Evolutionary conservation across 2,329 filamentous ascomycete genomes (phyloP), one percentile per base, ranked within the genome.

Genomic region (Phialocephala subalpina): DNA sequence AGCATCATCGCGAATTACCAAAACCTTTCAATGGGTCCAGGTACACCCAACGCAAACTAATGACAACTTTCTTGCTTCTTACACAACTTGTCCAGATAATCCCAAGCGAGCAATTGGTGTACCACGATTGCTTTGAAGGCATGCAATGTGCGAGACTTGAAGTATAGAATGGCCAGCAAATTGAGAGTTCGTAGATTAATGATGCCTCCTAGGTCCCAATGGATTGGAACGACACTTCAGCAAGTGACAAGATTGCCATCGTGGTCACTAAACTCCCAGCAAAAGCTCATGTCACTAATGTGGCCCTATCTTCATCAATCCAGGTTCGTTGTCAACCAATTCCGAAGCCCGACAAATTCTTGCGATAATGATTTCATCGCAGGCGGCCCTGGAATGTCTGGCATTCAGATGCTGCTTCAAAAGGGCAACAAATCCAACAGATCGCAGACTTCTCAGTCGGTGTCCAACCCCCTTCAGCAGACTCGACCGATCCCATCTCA

Each of bases 261-360:
- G 45, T 18, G 8, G 22, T 49, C 20, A 22, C 20, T 2, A 49
- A 25, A 49, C 18, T 49, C 8, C 57, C 57, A 12, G 36, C 57
- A 47, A 25, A 16, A 2, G 57, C 47, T 4, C 36, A 20, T 2
- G 57, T 45, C 18, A 59, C 36, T 33, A 36, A 59, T 40, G 7
- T 12, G 57, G 57, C 9, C 3, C 20, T 22, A 59, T 59, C 16
- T 18, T 45, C 4, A 33, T 45, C 14, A 59, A 59, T 45, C 57
- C 57, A 16, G 45, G 40, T 45, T 14, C 9, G 11, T 20, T 12
- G 18, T 45, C 40, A 12, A n/a, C 40, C 7, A 14, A 47, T 63
- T 14, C 35, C 35, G 35, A 14, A 42, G 38, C 12, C 3, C 38
- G 3, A 6, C 38, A n/a, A 42, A 42, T 16, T 6, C 14, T 12